Percentiles rank a stretch among this genome's conserved stretches.
Evolutionary conservation across 306 rosid genomes (phyloP).

Genomic region (Quercus parvula): DNA sequence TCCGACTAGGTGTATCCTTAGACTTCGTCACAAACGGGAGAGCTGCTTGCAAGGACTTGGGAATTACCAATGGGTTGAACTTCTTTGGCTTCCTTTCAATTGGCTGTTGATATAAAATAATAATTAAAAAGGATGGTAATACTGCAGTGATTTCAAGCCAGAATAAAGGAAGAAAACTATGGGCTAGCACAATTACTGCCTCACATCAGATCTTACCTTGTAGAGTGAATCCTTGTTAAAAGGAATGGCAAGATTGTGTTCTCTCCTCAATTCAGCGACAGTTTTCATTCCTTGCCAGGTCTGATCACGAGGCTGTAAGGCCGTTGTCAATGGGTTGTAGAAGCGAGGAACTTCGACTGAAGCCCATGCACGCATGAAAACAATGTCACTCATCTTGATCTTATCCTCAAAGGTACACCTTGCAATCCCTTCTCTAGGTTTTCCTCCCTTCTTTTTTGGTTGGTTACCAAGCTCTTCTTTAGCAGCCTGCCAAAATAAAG

Average conservation of each 20-base stretch:
- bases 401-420: constrained; percentile 95
- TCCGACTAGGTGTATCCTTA: constrained; percentile 48
- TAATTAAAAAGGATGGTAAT: background rate
- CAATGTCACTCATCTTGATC: constrained; percentile 82
- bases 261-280: constrained; percentile 85
- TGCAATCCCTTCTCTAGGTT: constrained; percentile 78
- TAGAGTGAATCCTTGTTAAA: constrained; percentile 86
- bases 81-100: constrained; percentile 72
- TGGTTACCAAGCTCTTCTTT: constrained; percentile 83
- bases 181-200: background rate
- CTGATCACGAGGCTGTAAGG: constrained; percentile 77
- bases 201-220: constrained; percentile 48
- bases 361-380: constrained; percentile 72
- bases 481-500: constrained; percentile 61
- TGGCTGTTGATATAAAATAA: constrained; percentile 39
- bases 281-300: constrained; percentile 96
- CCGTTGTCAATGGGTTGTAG: constrained; percentile 77
- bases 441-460: constrained; percentile 59
- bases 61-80: constrained; percentile 86
- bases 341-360: constrained; percentile 80
- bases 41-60: constrained; percentile 57
- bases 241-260: constrained; percentile 61
- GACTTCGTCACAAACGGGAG: constrained; percentile 84
- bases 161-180: background rate
- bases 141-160: background rate